Conservation (phyloP, 169 alveolate species). For the Plasmodium malariae region DNA sequence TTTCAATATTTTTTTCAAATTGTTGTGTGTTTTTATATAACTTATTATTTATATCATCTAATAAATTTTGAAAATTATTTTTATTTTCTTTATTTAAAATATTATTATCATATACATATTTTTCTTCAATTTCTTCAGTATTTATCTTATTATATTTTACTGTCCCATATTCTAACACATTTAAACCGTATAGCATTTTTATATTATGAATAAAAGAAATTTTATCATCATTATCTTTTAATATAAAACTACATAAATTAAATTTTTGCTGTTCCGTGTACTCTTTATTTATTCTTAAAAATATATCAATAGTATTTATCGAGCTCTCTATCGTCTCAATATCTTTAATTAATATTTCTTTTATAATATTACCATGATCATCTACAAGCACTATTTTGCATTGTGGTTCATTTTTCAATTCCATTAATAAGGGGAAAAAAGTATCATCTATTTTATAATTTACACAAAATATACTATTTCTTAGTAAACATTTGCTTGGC, state of each 20-base stretch:
- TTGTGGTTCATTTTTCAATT: conserved; percentile 54
- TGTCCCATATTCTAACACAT: conserved; percentile 67
- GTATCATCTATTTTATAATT: conserved; percentile 40
- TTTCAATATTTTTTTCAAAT: conserved; percentile 22
- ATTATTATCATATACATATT: conserved; percentile 52
- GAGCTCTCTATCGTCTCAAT: conserved; percentile 45
- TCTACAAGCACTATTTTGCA: conserved; percentile 41
- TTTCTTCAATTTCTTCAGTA: conserved; percentile 55
- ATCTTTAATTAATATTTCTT: conserved; percentile 60
- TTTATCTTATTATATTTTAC: conserved; percentile 62
- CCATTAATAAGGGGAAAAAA: conserved; percentile 38
- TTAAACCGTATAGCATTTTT: conserved; percentile 66
- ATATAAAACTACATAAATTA: conserved; percentile 22
- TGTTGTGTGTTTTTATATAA: conserved; percentile 13
- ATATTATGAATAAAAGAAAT: conserved; percentile 40
- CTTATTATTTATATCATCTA: conserved; percentile 38
- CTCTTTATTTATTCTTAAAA: conserved; percentile 65
- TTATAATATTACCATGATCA: conserved; percentile 34
- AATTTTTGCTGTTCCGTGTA: conserved; percentile 40
- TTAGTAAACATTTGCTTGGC: conserved; percentile 43
- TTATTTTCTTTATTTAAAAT: conserved; percentile 38
- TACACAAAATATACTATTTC: conserved; percentile 54
- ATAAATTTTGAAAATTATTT: conserved; percentile 1
- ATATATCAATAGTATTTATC: conserved; percentile 42
- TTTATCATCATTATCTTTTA: conserved; percentile 50